Evolutionary conservation across 441 rosid genomes (phyloP).

Genomic region (Adansonia grandidieri): DNA sequence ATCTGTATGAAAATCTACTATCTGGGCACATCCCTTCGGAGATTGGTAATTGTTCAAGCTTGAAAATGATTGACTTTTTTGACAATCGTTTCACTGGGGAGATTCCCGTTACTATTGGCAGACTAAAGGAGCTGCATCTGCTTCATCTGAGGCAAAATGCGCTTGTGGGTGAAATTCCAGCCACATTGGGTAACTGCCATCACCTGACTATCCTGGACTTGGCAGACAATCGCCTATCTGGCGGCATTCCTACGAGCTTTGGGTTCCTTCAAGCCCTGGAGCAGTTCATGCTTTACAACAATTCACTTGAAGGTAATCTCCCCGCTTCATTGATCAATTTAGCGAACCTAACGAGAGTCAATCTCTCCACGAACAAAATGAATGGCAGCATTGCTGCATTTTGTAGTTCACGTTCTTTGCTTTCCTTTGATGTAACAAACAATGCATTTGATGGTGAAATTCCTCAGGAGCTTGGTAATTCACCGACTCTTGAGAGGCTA

Average conservation of each 20-base stretch:
- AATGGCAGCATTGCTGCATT: constrained; percentile 67
- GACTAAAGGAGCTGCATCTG: constrained; percentile 51
- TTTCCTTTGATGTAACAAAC: constrained; percentile 80
- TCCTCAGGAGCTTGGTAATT: constrained; percentile 69
- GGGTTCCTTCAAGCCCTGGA: constrained; percentile 55
- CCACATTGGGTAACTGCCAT: constrained; percentile 66
- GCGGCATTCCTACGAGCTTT: constrained; percentile 57
- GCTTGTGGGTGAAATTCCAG: constrained; percentile 67
- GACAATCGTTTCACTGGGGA: constrained; percentile 72
- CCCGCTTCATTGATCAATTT: constrained; percentile 60
- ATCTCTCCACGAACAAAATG: constrained; percentile 64
- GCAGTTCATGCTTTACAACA: constrained; percentile 89
- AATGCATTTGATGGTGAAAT: constrained; percentile 65
- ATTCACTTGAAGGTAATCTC: constrained; percentile 70
- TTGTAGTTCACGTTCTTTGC: constrained; percentile 61
- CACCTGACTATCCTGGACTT: constrained; percentile 70
- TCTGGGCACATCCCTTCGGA: constrained; percentile 73
- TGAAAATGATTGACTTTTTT: constrained; percentile 72
- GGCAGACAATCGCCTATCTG: constrained; percentile 75
- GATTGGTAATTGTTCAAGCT: constrained; percentile 78
- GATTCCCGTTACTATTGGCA: constrained; percentile 66
- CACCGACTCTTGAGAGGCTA: constrained; percentile 70
- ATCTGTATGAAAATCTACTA: constrained; percentile 69
- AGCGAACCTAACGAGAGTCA: constrained; percentile 72
- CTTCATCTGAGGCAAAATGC: constrained; percentile 84